Conservation (phyloP, 2,329 filamentous ascomycete species). For the Epicoccum nigrum region DNA sequence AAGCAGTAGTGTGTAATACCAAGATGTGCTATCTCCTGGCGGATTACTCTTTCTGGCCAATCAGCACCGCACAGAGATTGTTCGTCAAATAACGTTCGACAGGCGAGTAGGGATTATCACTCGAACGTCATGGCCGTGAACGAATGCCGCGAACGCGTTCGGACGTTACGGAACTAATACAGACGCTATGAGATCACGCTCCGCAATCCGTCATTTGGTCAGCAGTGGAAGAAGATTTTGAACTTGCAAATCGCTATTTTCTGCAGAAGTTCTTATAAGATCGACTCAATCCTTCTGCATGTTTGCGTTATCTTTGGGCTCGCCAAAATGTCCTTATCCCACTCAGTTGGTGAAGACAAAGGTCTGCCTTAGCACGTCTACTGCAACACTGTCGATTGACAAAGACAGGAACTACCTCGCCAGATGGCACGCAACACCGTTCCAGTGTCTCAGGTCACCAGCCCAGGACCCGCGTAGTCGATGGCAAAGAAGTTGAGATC, state of each 20-base stretch:
- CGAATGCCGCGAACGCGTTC: background rate
- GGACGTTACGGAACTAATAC: background rate
- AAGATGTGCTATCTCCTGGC: too few species aligned
- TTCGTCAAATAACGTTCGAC: background rate
- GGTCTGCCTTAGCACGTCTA: background rate
- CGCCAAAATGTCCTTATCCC: constrained; percentile 16
- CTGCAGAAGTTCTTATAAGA: too few species aligned
- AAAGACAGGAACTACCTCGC: background rate
- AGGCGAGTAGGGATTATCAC: background rate
- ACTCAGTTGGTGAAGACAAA: constrained; percentile 18
- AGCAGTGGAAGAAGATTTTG: background rate
- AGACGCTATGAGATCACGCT: constrained; percentile 11
- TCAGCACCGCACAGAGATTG: background rate
- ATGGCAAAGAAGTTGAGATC: constrained; percentile 33
- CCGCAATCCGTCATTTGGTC: constrained; percentile 1
- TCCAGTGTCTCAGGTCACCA: constrained; percentile 7
- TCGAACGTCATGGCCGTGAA: constrained; percentile 8
- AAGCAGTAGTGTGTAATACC: too few species aligned
- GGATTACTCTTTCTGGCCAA: background rate
- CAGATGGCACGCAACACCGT: constrained; percentile 8
- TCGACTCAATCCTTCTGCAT: background rate
- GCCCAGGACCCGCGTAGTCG: constrained; percentile 16
- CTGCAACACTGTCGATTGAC: background rate
- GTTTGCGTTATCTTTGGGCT: background rate
- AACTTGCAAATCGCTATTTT: background rate